Base-by-base conservation (phyloP, 2,329 filamentous ascomycete genomes). In the Periglandula ipomoeae region DNA sequence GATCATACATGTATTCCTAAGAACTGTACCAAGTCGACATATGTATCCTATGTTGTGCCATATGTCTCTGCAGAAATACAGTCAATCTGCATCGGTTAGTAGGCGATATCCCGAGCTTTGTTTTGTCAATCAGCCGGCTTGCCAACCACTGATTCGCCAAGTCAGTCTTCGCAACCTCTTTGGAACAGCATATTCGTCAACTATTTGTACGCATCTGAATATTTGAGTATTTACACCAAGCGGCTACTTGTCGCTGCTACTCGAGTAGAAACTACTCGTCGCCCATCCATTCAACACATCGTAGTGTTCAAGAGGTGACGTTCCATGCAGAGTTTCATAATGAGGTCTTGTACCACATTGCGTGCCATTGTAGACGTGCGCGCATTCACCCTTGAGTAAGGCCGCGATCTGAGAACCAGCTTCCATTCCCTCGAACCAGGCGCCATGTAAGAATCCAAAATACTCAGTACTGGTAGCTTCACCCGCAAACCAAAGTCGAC, bases 371-470 rank as follows among this genome's bases (percentile, higher is more conserved):
- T 52, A 53, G 0, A 53, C 13, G 10, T 52, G 43, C 19, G 52
- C 42, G n/a, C 58, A 61, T 1, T 47, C 35, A 15, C 49, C 44
- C 11, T 52, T 50, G 42, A 60, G 35, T 17, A 57, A 22, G 1
- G 52, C 65, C 2, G 70, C 71, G 32, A 78, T 63, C 2, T 65
- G 65, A 37, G 67, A 61, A 0, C 73, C 79, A 0, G 69, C 73
- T 5, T 72, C 68, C 1, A 68, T 67, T 0, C 79, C 79, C 56
- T 82, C 78, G 34, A 70, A 79, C 63, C 70, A 82, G 0, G 78
- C 77, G 0, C 78, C 79, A 24, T 85, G 82, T 58, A 85, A 55
- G 61, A 81, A 85, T 0, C 82, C 82, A 61, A 75, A 86, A 59
- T 82, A 84, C 55, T 78, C 70, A 0, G 78, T 71, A 38, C 75